Base-by-base conservation (phyloP, 257 asterid species). In the Capsicum rhomboideum region DNA sequence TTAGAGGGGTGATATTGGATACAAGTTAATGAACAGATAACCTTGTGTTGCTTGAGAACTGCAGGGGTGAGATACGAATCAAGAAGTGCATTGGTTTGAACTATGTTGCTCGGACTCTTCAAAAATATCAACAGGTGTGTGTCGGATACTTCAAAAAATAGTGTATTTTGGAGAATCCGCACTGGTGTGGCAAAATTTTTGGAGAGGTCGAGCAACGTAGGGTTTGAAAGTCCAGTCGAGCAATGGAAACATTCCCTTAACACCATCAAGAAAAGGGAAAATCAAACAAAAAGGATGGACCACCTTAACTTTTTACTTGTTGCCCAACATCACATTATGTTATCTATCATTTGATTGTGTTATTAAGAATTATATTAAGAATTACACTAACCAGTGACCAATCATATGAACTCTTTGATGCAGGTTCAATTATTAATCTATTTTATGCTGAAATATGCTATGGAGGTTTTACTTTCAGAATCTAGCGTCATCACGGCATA, bases 391-490 rank as follows among this genome's bases (percentile, higher is more conserved):
- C 59, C 8, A 23, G 21, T 46, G 2, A 74, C 59, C 80, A 74
- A 46, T 46, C 4, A 3, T 74, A 1, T 1, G 4, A 34, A 50
- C 44, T 77, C 42, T 26, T 75, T 77, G 44, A 83, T 91, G 89
- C 98, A 93, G 99, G 98, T 96, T 89, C 99, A 94, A 85, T 85
- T 96, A 90, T 85, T 96, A 92, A 96, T 95, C 67, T 96, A 96
- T 91, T 96, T 96, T 88, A 96, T 96, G 99, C 95, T 97, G 85
- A 97, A 97, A 86, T 97, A 97, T 77, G 99, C 95, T 16, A 93
- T 94, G 98, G 99, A 94, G 91, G 88, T 97, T 83, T 88, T 97
- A 79, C 98, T 97, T 55, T 94, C 98, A 58, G 99, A 95, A 83
- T 97, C 99, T 42, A 97, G 99, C 87, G 98, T 97, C 28, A 61